phyloP scores from a whole-genome alignment of 2,329 filamentous ascomycete genomes.

The Talaromyces sp. region DNA sequence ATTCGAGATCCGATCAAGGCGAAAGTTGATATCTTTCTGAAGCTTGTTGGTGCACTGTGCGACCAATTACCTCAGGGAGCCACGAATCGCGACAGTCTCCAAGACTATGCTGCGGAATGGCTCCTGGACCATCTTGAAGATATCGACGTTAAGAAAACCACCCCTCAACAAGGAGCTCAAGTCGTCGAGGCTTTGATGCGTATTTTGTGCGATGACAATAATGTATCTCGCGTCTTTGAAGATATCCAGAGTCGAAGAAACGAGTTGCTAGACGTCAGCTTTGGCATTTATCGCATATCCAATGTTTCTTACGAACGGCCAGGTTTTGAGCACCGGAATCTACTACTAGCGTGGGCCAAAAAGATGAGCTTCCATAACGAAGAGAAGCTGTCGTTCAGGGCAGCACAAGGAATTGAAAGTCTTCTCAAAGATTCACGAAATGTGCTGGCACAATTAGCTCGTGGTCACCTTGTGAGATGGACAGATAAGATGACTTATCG shows the following conservation, averaged over 20 bases:
- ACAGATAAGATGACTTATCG: conserved; percentile 5
- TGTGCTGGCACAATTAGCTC: not conserved
- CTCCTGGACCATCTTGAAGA: not conserved
- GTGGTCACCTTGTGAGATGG: not conserved
- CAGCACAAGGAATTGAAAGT: conserved; percentile 2
- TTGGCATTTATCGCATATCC: not conserved
- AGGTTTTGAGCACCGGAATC: not conserved
- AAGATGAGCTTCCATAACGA: conserved; percentile 10
- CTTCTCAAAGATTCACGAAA: not conserved
- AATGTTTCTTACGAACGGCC: not conserved
- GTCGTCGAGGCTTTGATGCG: conserved; percentile 4
- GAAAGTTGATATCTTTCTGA: not conserved
- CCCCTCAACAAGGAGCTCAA: conserved; percentile 6
- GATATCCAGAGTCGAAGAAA: not conserved
- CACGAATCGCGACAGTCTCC: not conserved
- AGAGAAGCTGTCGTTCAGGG: not conserved
- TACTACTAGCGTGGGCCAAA: not conserved
- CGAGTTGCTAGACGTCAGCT: not conserved
- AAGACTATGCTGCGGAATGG: conserved; percentile 6
- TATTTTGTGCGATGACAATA: not conserved
- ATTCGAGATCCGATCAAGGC: conserved; percentile 1
- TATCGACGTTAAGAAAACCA: not conserved
- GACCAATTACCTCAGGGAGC: conserved; percentile 6
- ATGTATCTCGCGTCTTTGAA: conserved; percentile 1
- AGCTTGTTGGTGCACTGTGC: not conserved